Evolutionary conservation across 2,329 filamentous ascomycete species (phyloP).

Genomic region (Talaromyces sp.): DNA sequence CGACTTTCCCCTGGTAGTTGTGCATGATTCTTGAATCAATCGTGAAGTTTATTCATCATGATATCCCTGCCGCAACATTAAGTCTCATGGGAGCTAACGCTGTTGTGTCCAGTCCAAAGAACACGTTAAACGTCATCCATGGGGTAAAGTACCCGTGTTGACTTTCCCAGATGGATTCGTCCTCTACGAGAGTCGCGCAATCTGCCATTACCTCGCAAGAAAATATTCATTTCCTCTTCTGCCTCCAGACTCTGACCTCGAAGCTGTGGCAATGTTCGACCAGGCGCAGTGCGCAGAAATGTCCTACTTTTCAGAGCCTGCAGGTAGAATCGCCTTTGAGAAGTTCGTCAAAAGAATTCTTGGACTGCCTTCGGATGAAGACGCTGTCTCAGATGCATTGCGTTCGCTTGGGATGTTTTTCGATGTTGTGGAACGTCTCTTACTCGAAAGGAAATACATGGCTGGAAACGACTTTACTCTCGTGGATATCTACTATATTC

Average conservation of each 20-base stretch:
- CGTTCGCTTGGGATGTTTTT: constrained; percentile 12
- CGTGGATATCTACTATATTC: constrained; percentile 15
- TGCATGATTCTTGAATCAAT: no score
- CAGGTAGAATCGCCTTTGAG: constrained; percentile 13
- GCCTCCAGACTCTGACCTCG: constrained; percentile 1
- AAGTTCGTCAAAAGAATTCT: constrained; percentile 13
- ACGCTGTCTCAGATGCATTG: constrained; percentile 2
- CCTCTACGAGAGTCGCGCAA: constrained; percentile 16
- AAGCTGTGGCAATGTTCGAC: constrained; percentile 14
- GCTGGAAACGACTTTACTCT: constrained; percentile 14
- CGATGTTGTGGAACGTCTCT: constrained; percentile 13
- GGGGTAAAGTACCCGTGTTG: constrained; percentile 13
- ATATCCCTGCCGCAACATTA: background rate
- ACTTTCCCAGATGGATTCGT: background rate
- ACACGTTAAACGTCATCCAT: constrained; percentile 13
- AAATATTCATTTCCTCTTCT: constrained; percentile 8
- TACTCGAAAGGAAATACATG: constrained; percentile 7
- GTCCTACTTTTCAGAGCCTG: constrained; percentile 12
- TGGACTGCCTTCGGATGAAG: constrained; percentile 7
- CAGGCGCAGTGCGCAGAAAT: constrained; percentile 11
- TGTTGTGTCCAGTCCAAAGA: constrained; percentile 2
- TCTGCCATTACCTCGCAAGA: constrained; percentile 15
- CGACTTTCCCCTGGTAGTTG: background rate
- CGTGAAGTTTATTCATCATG: background rate
- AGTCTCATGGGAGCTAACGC: background rate